These are phyloP conservation scores for Hypomyces perniciosus DNA, from an alignment of 2,329 filamentous ascomycete species.

Conservation along the genomic window DNA sequence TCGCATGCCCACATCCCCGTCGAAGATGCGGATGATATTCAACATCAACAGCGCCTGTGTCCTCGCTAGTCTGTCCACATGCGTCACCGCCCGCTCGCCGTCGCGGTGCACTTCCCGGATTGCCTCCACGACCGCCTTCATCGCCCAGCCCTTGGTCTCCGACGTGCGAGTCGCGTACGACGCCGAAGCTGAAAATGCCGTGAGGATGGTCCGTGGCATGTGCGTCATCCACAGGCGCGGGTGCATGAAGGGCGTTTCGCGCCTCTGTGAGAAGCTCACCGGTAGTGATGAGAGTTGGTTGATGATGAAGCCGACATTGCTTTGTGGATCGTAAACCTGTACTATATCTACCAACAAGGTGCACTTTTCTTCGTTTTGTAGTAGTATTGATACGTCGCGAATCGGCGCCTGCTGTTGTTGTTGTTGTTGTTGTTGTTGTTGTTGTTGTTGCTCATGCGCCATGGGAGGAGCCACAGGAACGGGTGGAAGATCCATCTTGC, in stretches of 20 bases:
- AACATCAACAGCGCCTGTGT: conserved; percentile 38
- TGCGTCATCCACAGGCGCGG: conserved; percentile 34
- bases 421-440: conserved; percentile 7
- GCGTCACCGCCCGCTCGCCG: conserved; percentile 25
- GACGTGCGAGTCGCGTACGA: conserved; percentile 33
- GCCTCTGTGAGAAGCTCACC: conserved; percentile 29
- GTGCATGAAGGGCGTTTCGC: conserved; percentile 38
- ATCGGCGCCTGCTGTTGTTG: conserved; percentile 17
- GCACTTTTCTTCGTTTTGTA: conserved; percentile 16
- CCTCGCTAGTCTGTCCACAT: conserved; percentile 35
- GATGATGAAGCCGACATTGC: conserved; percentile 31
- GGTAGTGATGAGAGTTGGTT: conserved; percentile 27
- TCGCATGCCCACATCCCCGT: conserved; percentile 36
- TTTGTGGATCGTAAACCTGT: conserved; percentile 31
- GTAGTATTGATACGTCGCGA: conserved; percentile 26
- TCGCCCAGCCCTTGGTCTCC: conserved; percentile 34
- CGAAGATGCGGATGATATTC: conserved; percentile 38
- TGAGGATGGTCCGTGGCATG: conserved; percentile 34
- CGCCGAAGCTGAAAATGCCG: conserved; percentile 34
- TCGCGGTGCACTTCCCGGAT: conserved; percentile 31
- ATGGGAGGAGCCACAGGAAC: conserved; percentile 20
- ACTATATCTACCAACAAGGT: conserved; percentile 25
- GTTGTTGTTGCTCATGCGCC: conserved; percentile 3
- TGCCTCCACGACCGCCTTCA: conserved; percentile 34
- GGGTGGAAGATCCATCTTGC: conserved; percentile 28